Conservation (phyloP, 192 early-diverging fungal species). For the Thamnidium elegans region DNA sequence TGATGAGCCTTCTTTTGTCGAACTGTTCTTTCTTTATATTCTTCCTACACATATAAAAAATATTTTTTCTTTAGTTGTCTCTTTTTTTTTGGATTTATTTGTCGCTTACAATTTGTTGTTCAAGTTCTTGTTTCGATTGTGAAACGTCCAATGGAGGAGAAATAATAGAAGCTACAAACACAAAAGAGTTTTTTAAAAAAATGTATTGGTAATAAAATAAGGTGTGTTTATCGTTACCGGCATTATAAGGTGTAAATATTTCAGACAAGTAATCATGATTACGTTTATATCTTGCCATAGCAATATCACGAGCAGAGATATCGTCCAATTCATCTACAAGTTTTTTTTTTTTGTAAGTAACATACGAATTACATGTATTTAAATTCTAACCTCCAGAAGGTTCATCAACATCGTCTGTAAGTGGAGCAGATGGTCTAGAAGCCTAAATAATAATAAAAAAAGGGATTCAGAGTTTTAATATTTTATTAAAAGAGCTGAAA, state of each 20-base stretch:
- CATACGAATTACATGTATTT: background rate
- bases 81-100: background rate
- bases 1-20: conserved; percentile 32
- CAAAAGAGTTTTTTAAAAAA: background rate
- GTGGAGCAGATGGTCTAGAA: conserved; percentile 9
- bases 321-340: conserved; percentile 55
- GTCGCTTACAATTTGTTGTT: conserved; percentile 18
- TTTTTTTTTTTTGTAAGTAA: background rate
- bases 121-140: conserved; percentile 30
- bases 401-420: conserved; percentile 50
- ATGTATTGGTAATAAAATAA: background rate
- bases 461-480: background rate
- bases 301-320: conserved; percentile 55
- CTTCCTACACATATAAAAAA: conserved; percentile 26
- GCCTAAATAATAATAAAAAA: background rate
- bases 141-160: conserved; percentile 32
- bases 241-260: conserved; percentile 62
- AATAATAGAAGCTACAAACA: conserved; percentile 27
- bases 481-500: background rate
- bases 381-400: conserved; percentile 47
- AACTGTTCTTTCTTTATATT: conserved; percentile 32
- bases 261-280: conserved; percentile 65
- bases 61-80: background rate
- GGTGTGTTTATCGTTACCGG: conserved; percentile 32
- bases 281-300: conserved; percentile 60